Base-by-base conservation (phyloP, 2,329 filamentous ascomycete genomes). In the Atkinsonella texensis region DNA sequence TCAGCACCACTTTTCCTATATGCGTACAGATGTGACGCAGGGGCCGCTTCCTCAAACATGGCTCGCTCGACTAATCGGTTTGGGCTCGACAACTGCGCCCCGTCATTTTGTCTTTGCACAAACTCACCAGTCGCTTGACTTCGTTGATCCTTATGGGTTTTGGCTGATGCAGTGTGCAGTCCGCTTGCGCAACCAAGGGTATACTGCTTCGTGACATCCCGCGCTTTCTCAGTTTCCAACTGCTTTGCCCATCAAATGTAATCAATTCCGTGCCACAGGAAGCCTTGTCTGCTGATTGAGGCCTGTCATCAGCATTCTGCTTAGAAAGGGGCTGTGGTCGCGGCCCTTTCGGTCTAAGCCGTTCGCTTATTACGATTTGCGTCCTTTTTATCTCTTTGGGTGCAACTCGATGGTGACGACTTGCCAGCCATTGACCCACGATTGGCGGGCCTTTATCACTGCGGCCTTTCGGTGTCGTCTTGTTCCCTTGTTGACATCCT, bases 151-250 rank as follows among this genome's bases (percentile, higher is more conserved):
- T 57, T 5, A 68, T 54, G 2, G 65, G 65, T 32, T 54, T 57
- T 2, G 65, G 64, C 47, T 67, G 62, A 45, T 66, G 59, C 15
- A 68, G 54, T 1, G 52, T 47, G 20, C 65, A 68, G n/a, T 56
- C 52, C 12, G 54, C 58, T 42, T 58, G 62, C 9, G 63, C 59
- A 18, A 67, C 44, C 1, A 65, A 49, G 2, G 59, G 54, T 1
- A 52, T 53, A 12, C 54, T 54, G 42, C 58, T 57, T 17, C 57
- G 56, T 18, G 60, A 59, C 15, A 59, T 50, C 45, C 53, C 54
- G 10, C 57, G 56, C 41, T 55, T 57, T 9, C 54, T 52, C 9
- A 52, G 40, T 23, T 54, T 53, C 40, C 56, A 55, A 6, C 53
- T 50, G 39, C 50, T 28, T 43, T 39, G 28, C 18, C 42, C 48